Evolutionary conservation across 768 basidiomycete species (phyloP), one percentile per base, ranked within the genome.

Genomic region (Phaeotremella skinneri): DNA sequence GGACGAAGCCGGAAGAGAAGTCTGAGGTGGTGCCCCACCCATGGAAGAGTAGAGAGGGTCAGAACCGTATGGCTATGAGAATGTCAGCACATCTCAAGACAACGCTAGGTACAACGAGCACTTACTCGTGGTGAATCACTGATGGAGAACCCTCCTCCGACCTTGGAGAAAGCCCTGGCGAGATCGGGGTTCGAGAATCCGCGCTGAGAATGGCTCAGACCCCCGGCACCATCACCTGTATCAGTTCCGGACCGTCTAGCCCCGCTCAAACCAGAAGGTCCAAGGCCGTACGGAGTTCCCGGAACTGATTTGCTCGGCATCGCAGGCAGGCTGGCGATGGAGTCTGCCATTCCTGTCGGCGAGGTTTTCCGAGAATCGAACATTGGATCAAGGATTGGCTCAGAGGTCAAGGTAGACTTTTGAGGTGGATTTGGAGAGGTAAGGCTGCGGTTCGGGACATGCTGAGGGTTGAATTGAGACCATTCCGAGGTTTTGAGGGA

Each of bases 401-500:
- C 64, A 32, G 68, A 50, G 45, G 64, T 54, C n/a, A 59, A 55
- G 27, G 52, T 61, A 14, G 52, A 31, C 23, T 67, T 56, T 39
- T 68, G 56, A 37, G 51, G 58, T 14, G 62, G 57, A 30, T 64
- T 61, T 20, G 68, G 65, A 4, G 72, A 70, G 11, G 69, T 66
- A 43, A 59, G 43, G 4, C 63, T 63, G 31, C 67, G 59, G 45
- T 58, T 50, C 45, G 56, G 52, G 43, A 39, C 48, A 14, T 42
- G 49, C n/a, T 55, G 52, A 27, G 49, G 29, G 59, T 47, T 80
- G 78, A 91, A 96, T 75, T 91, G 90, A 30, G 92, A 90, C 93
- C 93, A 97, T 75, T 96, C 92, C 1, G 91, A 91, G 7, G 89
- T 82, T 74, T 72, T 72, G 48, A 72, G 55, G 14, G 66, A 62